Conservation (phyloP, 129 eudicot species). For the Tagetes erecta region DNA sequence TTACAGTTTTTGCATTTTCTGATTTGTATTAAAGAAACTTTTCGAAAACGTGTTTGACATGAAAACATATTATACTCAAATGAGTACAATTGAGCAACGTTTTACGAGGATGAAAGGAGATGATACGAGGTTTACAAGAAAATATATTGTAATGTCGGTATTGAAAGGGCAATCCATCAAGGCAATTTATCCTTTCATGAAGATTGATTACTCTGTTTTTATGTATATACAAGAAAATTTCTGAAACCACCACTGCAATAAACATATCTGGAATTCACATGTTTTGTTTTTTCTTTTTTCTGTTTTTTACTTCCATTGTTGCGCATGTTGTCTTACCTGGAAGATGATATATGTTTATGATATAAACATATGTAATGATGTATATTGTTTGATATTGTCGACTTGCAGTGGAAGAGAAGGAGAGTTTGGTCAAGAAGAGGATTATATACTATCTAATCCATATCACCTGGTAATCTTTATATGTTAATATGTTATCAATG, state of each 20-base stretch:
- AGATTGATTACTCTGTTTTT: background rate
- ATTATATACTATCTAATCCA: conserved; percentile 80
- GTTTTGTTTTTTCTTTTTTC: background rate
- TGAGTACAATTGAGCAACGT: no score
- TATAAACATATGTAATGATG: conserved; percentile 1
- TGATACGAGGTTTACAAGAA: no score
- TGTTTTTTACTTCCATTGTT: background rate
- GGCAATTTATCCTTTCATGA: background rate
- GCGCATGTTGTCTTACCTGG: background rate
- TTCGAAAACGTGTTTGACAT: background rate
- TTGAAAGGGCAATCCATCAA: background rate
- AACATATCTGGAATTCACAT: background rate
- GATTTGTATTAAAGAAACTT: background rate
- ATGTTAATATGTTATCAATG: conserved; percentile 10
- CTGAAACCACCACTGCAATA: background rate
- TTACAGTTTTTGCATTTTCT: background rate
- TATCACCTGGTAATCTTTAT: conserved; percentile 82
- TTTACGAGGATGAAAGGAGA: no score
- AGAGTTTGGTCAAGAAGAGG: conserved; percentile 85
- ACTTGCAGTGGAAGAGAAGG: conserved; percentile 82
- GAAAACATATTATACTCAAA: background rate
- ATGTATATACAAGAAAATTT: background rate
- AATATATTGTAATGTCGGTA: no score
- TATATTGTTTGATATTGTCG: conserved; percentile 23
- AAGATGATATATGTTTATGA: conserved; percentile 17